These are phyloP conservation scores for Afroboletus lepidellus DNA, from an alignment of 1,284 basidiomycete genomes.

Conservation along the genomic window DNA sequence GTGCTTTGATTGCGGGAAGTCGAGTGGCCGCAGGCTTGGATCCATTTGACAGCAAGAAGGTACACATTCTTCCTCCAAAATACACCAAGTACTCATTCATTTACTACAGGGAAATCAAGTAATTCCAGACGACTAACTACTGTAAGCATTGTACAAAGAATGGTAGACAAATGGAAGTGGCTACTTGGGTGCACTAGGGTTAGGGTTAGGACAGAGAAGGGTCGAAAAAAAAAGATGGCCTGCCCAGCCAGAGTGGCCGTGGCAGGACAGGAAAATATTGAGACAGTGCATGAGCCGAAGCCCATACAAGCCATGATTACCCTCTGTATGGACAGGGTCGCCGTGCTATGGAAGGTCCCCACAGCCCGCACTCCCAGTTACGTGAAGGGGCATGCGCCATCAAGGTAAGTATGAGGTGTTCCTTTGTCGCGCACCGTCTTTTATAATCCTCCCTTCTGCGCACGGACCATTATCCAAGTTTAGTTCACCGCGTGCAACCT, in stretches of 20 bases:
- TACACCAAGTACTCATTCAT: neutral
- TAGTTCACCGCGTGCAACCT: neutral
- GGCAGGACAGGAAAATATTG: conserved; percentile 65
- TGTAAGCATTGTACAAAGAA: too few species aligned
- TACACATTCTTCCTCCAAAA: neutral
- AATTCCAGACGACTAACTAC: conserved; percentile 22
- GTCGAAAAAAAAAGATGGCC: conserved; percentile 1
- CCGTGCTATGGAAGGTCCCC: conserved; percentile 50
- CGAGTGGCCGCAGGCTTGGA: conserved; percentile 68
- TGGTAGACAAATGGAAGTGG: too few species aligned
- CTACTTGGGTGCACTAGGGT: too few species aligned
- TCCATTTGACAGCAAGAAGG: conserved; percentile 52
- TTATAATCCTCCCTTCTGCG: neutral
- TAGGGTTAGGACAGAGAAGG: conserved; percentile 1
- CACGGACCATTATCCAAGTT: conserved; percentile 6
- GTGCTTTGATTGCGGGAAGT: conserved; percentile 64
- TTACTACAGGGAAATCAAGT: conserved; percentile 17
- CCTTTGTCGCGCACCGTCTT: rapidly evolving
- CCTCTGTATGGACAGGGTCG: conserved; percentile 44
- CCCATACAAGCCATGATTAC: conserved; percentile 31
- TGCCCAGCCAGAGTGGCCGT: conserved; percentile 37
- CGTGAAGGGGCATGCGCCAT: conserved; percentile 37
- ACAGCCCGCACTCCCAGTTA: conserved; percentile 43
- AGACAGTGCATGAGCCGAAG: conserved; percentile 45
- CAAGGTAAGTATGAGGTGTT: conserved; percentile 36